These are phyloP conservation scores for Chenopodium berlandieri DNA, from an alignment of 148 eudicot genomes.

Conservation along the genomic window DNA sequence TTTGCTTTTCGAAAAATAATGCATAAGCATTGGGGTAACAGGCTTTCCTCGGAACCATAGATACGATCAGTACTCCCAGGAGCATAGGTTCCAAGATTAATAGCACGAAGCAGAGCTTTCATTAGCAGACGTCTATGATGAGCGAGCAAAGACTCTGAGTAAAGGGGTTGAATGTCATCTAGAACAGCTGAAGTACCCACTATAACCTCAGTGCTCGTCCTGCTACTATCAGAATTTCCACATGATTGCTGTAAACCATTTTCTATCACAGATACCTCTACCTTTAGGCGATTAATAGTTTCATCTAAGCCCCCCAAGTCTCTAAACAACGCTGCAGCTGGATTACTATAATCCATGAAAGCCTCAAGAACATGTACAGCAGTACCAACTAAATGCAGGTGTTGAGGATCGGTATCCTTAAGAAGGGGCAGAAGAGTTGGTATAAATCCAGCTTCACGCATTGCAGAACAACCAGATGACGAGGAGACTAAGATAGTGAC, in stretches of 20 bases:
- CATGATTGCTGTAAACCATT: conserved; percentile 47
- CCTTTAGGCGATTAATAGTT: conserved; percentile 75
- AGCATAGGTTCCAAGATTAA: conserved; percentile 93
- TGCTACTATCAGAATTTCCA: conserved; percentile 43
- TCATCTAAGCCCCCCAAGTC: conserved; percentile 98
- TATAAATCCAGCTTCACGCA: conserved; percentile 99
- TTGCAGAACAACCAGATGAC: conserved; percentile 90
- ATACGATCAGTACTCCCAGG: conserved; percentile 81
- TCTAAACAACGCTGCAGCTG: conserved; percentile 94
- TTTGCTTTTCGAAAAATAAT: conserved; percentile 79
- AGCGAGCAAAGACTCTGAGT: conserved; percentile 80
- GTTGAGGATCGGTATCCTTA: conserved; percentile 89
- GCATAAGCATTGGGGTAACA: conserved; percentile 88
- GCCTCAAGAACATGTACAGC: conserved; percentile 98
- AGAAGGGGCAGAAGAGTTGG: conserved; percentile 95
- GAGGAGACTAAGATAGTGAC: conserved; percentile 89
- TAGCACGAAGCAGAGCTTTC: conserved; percentile 93
- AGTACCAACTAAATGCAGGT: conserved; percentile 85
- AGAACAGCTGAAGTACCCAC: conserved; percentile 41
- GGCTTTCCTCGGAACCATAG: conserved; percentile 86
- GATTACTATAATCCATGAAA: conserved; percentile 98
- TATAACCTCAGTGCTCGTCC: conserved; percentile 30
- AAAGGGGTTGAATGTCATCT: conserved; percentile 66
- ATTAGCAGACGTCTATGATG: conserved; percentile 81
- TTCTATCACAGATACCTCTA: conserved; percentile 77